These are phyloP conservation scores for Cydonia oblonga DNA, from an alignment of 331 rosid species.

Conservation along the genomic window DNA sequence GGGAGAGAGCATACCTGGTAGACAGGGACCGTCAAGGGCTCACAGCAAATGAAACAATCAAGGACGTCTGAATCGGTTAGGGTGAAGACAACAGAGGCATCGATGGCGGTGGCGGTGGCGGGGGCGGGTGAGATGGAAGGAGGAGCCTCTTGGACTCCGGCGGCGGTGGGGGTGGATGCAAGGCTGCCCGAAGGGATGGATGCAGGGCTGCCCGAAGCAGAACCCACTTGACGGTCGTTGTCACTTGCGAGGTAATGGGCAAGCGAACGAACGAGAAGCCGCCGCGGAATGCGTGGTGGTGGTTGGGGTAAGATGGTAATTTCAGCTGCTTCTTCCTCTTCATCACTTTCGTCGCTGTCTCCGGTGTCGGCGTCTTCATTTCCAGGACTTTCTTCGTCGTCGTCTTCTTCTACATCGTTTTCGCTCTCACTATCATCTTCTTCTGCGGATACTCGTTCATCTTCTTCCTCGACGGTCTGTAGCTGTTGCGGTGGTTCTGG, in stretches of 20 bases:
- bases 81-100: conserved; percentile 17
- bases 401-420: not conserved
- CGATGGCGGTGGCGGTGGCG: not conserved
- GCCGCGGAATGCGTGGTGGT: not conserved
- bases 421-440: not conserved
- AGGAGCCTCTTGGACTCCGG: not conserved
- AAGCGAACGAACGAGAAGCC: not conserved
- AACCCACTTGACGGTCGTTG: not conserved
- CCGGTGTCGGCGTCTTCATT: too few relatives aligned
- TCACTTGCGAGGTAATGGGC: not conserved
- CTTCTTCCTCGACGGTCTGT: not conserved
- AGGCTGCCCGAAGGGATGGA: not conserved
- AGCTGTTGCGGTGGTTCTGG: not conserved
- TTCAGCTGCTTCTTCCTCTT: conserved; percentile 1
- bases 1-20: conserved; percentile 42
- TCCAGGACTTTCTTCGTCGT: too few relatives aligned
- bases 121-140: too few relatives aligned
- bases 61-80: conserved; percentile 58
- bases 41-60: conserved; percentile 63
- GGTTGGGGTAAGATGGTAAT: not conserved
- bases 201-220: not conserved
- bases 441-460: not conserved
- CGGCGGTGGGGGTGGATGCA: not conserved
- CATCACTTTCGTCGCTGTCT: not conserved
- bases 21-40: conserved; percentile 44